Percentiles rank a stretch among this genome's conserved stretches.
phyloP scores from a whole-genome alignment of 441 rosid genomes.

The Syzygium malaccense region DNA sequence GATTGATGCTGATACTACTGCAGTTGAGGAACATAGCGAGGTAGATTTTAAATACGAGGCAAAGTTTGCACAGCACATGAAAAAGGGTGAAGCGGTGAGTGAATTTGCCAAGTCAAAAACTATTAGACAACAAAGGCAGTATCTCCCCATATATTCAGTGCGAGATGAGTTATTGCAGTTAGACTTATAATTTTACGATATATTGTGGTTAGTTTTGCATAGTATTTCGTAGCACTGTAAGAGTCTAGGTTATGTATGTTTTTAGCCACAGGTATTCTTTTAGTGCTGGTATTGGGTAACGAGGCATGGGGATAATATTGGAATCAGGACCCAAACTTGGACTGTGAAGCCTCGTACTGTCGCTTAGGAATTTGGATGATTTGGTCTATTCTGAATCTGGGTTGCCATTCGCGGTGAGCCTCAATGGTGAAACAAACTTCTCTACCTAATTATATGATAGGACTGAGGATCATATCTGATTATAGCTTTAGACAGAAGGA shows the following conservation, averaged over 20 bases:
- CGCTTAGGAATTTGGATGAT: too few species aligned
- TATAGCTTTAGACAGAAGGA: too few species aligned
- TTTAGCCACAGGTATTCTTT: not conserved
- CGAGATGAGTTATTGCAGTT: slow-evolving; percentile 88
- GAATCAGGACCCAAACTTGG: not conserved
- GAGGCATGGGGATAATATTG: not conserved
- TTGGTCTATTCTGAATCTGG: too few species aligned
- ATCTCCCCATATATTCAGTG: slow-evolving; percentile 84
- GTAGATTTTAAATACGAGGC: slow-evolving; percentile 83
- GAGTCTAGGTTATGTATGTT: not conserved
- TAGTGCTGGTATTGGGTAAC: not conserved
- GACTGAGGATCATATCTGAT: too few species aligned
- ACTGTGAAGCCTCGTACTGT: too few species aligned
- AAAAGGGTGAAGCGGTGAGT: slow-evolving; percentile 85
- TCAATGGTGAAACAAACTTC: too few species aligned
- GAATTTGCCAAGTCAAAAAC: slow-evolving; percentile 84
- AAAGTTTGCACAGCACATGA: slow-evolving; percentile 82
- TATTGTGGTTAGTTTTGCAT: not conserved
- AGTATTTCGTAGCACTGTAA: not conserved
- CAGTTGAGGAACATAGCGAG: slow-evolving; percentile 81
- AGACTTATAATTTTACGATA: not conserved
- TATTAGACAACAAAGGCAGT: slow-evolving; percentile 66
- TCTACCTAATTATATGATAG: too few species aligned
- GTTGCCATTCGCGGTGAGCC: too few species aligned
- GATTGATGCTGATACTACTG: slow-evolving; percentile 95